Percentiles rank a stretch among this genome's conserved stretches.
phyloP scores from a whole-genome alignment of 345 rosid species.

The Citrus medica region DNA sequence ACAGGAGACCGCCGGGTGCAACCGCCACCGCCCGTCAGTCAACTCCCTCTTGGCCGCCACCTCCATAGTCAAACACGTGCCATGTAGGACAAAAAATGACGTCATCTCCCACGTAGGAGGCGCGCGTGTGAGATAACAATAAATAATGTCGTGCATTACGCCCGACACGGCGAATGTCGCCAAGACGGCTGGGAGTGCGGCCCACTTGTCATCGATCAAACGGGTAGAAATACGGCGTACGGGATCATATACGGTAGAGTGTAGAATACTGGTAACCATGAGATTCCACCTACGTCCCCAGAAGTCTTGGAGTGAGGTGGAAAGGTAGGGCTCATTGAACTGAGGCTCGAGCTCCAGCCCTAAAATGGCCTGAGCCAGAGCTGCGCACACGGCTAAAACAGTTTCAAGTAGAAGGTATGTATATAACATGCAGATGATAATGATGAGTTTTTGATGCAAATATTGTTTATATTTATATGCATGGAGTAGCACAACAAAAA shows the following conservation, averaged over 20 bases:
- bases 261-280: conserved; percentile 48
- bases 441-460: conserved; percentile 27
- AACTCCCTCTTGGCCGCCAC: conserved; percentile 33
- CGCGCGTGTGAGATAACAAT: conserved; percentile 36
- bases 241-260: conserved; percentile 51
- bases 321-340: conserved; percentile 56
- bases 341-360: conserved; percentile 61
- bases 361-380: conserved; percentile 33
- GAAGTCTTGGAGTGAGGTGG: conserved; percentile 77
- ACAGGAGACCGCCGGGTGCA: conserved; percentile 29
- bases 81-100: conserved; percentile 62
- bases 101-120: conserved; percentile 78
- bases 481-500: conserved; percentile 27
- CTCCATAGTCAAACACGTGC: conserved; percentile 41
- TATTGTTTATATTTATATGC: conserved; percentile 28
- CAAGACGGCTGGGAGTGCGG: conserved; percentile 30
- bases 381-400: conserved; percentile 22
- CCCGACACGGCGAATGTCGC: conserved; percentile 61
- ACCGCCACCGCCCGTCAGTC: conserved; percentile 21
- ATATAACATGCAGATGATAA: conserved; percentile 34
- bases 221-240: conserved; percentile 13
- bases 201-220: conserved; percentile 24
- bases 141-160: conserved; percentile 59
- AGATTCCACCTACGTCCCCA: conserved; percentile 85
- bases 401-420: conserved; percentile 43